Percentiles rank a stretch among this genome's conserved stretches.
phyloP scores from a whole-genome alignment of 352 stramenopile species.

The Phytophthora cajani region DNA sequence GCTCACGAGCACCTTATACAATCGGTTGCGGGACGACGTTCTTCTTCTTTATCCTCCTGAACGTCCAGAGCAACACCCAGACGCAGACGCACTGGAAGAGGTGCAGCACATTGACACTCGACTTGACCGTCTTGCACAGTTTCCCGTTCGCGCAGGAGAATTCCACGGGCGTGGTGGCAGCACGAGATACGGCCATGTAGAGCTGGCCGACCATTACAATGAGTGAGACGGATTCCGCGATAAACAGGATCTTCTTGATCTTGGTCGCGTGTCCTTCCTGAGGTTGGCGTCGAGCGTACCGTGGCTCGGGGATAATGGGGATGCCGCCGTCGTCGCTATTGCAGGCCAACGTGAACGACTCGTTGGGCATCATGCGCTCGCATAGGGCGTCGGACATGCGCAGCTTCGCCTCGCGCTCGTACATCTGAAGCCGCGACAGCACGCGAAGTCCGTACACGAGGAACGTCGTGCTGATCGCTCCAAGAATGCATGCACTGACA shows the following conservation, averaged over 20 bases:
- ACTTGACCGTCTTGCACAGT: conserved; percentile 47
- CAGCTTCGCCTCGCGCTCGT: conserved; percentile 33
- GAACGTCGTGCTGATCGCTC: conserved; percentile 40
- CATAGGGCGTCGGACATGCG: conserved; percentile 34
- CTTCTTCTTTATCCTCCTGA: conserved; percentile 35
- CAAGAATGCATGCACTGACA: conserved; percentile 34
- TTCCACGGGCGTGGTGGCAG: conserved; percentile 32
- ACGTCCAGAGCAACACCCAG: conserved; percentile 44
- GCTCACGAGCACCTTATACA: conserved; percentile 9
- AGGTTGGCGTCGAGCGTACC: conserved; percentile 17
- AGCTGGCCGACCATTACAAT: conserved; percentile 52
- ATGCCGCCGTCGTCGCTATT: conserved; percentile 23
- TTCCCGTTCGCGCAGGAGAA: conserved; percentile 63
- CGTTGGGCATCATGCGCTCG: conserved; percentile 49
- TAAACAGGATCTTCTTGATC: conserved; percentile 62
- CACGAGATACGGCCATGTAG: conserved; percentile 30
- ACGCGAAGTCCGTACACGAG: conserved; percentile 44
- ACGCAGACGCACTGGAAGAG: conserved; percentile 40
- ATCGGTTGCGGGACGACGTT: conserved; percentile 19
- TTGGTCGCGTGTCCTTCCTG: conserved; percentile 39
- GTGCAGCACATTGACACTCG: conserved; percentile 43
- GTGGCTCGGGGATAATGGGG: conserved; percentile 19
- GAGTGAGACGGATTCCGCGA: conserved; percentile 48
- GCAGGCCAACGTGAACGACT: conserved; percentile 48
- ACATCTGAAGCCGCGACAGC: conserved; percentile 30